Base-by-base conservation (phyloP, 2,329 filamentous ascomycete genomes). In the Thielaviopsis punctulata region DNA sequence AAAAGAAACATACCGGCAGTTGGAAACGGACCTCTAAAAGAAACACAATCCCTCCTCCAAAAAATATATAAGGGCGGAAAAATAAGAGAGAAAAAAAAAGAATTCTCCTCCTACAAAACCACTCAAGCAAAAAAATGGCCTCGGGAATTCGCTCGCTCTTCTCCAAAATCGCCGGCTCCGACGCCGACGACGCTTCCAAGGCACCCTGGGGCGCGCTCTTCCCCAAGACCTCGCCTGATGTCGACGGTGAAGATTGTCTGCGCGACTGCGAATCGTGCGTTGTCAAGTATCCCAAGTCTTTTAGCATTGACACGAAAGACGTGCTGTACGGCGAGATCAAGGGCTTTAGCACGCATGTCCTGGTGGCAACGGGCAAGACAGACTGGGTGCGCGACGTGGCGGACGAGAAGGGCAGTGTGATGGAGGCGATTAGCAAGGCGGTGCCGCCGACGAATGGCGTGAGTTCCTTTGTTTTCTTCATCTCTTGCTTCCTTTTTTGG, bases 351-450 rank as follows among this genome's bases (percentile, higher is more conserved):
- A 92, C 88, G 19, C 92, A 98, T 67, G 64, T 95, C 56, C 70
- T 98, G 27, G 87, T 96, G 15, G 92, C 87, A 22, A 98, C 92
- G n/a, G 86, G 88, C 56, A 95, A 95, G 76, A 76, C 82, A 23
- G 92, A 98, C 67, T 98, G 92, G 92, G 84, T 90, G 62, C 70
- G 86, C 55, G 84, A 94, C 68, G 86, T 95, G 45, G 79, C 77
- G 53, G 85, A 96, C 62, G 92, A 96, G 71, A 82, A 85, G 66
- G 84, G 84, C 5, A 87, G 82, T 62, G 75, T 90, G 27, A 90
- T 90, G 85, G 73, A 87, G 68, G 85, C 84, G 1, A 75, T 89
- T 59, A 75, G 67, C 13, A 69, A 69, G 51, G 71, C 73, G 1
- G 68, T 71, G 10, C 73, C 73, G 62, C 82, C 82, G 1, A 73